These are phyloP conservation scores for Phellopilus nigrolimitatus DNA, from an alignment of 1,284 basidiomycete genomes.

Conservation along the genomic window DNA sequence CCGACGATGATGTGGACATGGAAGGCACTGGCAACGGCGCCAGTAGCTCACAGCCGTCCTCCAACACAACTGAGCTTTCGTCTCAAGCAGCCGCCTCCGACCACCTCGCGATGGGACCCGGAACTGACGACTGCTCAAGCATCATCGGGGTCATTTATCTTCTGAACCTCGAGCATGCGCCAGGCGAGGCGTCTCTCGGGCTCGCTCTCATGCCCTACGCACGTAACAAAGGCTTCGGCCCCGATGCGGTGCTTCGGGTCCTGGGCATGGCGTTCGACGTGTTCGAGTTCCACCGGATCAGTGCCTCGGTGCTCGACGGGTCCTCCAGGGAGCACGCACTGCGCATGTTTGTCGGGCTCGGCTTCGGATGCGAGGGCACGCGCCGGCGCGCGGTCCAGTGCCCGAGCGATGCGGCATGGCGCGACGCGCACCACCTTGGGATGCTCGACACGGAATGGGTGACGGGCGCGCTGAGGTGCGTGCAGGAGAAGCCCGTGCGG, in stretches of 20 bases:
- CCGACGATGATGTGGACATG: too few relatives aligned
- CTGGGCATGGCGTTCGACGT: constrained; percentile 19
- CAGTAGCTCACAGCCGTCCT: background rate
- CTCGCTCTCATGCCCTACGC: constrained; percentile 10
- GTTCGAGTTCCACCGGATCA: constrained; percentile 20
- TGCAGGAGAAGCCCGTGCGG: background rate
- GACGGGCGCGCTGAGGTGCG: background rate
- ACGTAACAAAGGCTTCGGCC: constrained; percentile 10
- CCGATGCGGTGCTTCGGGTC: constrained; percentile 20
- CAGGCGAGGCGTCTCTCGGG: constrained; percentile 13
- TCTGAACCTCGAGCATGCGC: background rate
- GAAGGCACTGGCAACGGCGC: too few relatives aligned
- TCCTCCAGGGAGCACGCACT: constrained; percentile 5
- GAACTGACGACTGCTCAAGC: too few relatives aligned
- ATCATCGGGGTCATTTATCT: constrained; percentile 13
- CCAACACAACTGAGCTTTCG: background rate
- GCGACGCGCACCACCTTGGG: constrained; percentile 18
- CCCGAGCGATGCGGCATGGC: constrained; percentile 16
- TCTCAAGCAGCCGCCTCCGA: background rate
- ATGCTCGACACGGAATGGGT: constrained; percentile 24
- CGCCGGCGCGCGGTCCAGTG: constrained; percentile 17
- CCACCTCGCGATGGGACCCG: too few relatives aligned
- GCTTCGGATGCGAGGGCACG: constrained; percentile 21
- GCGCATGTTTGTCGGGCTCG: constrained; percentile 18
- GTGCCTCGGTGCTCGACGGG: constrained; percentile 18